A percentile compares a stretch with the other conserved stretches of the same genome.
Evolutionary conservation across 1,139 yeast genomes (phyloP).

Genomic region (Nematodospora anomalae): DNA sequence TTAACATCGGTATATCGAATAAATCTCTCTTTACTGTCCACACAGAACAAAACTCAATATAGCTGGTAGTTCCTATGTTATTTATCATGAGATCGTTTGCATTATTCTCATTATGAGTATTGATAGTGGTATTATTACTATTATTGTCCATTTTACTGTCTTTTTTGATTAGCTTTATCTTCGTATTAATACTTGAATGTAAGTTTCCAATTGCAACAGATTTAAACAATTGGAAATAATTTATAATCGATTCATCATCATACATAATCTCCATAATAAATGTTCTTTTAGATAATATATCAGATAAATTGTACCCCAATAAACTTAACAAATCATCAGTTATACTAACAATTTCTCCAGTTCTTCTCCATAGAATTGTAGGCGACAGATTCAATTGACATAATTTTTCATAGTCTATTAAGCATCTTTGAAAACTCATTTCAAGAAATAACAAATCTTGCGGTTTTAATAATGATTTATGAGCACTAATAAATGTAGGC

Average conservation of each 20-base stretch:
- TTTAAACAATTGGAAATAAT: constrained; percentile 45
- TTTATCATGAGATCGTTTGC: neutral
- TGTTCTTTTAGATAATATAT: constrained; percentile 52
- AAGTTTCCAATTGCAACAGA: constrained; percentile 52
- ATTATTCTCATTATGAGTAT: constrained; percentile 2
- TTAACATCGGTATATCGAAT: constrained; percentile 77
- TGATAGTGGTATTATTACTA: constrained; percentile 3
- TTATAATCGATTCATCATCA: constrained; percentile 47
- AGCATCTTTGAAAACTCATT: constrained; percentile 65
- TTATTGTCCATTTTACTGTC: constrained; percentile 26
- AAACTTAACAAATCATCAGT: constrained; percentile 66
- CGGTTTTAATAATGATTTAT: constrained; percentile 60
- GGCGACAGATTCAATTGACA: constrained; percentile 64
- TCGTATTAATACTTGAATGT: constrained; percentile 31
- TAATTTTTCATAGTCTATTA: constrained; percentile 63
- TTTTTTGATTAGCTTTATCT: constrained; percentile 12
- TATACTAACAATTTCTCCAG: constrained; percentile 73
- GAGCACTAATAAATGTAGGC: constrained; percentile 73
- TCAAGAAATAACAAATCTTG: constrained; percentile 67
- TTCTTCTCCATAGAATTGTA: constrained; percentile 74
- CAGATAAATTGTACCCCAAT: constrained; percentile 54
- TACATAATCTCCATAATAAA: constrained; percentile 52
- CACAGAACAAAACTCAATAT: constrained; percentile 54
- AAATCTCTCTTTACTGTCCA: constrained; percentile 80
- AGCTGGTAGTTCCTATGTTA: constrained; percentile 19